phyloP scores from a whole-genome alignment of 179 eudicot genomes.

The Camellia oleifera region DNA sequence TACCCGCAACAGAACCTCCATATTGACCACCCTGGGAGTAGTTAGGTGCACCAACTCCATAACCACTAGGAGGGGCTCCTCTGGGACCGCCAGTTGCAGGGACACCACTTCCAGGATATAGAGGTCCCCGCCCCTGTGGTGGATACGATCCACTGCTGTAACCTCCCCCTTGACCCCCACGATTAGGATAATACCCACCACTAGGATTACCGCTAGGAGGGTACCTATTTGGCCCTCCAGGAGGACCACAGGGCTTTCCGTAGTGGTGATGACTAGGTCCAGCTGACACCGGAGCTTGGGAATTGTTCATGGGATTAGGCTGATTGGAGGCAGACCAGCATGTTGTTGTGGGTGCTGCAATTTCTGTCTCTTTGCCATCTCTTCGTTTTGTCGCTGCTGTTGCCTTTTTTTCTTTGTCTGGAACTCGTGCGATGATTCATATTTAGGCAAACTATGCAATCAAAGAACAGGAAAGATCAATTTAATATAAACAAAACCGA shows the following conservation, averaged over 20 bases:
- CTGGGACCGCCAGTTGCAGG: slow-evolving; percentile 31
- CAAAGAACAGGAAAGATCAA: slow-evolving; percentile 12
- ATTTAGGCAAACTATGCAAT: slow-evolving; percentile 64
- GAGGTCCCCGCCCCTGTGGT: slow-evolving; percentile 49
- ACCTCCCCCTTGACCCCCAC: slow-evolving; percentile 50
- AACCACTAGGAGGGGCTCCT: slow-evolving; percentile 29
- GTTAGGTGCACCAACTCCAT: slow-evolving; percentile 53
- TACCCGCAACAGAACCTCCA: slow-evolving; percentile 39
- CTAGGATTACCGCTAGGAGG: slow-evolving; percentile 52
- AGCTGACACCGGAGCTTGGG: slow-evolving; percentile 37
- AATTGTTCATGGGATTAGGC: slow-evolving; percentile 35
- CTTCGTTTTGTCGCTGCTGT: slow-evolving; percentile 69
- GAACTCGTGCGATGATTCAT: slow-evolving; percentile 81
- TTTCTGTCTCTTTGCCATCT: slow-evolving; percentile 62
- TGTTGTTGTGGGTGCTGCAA: slow-evolving; percentile 66
- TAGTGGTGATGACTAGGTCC: slow-evolving; percentile 52
- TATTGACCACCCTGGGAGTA: slow-evolving; percentile 51
- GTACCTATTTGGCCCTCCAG: slow-evolving; percentile 53
- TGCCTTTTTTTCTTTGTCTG: slow-evolving; percentile 79
- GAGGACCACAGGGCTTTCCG: slow-evolving; percentile 54
- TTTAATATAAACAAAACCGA: background rate
- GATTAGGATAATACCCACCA: slow-evolving; percentile 43
- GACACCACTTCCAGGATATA: slow-evolving; percentile 34
- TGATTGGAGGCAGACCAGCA: slow-evolving; percentile 63
- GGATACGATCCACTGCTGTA: slow-evolving; percentile 53